These are phyloP conservation scores for Boletus semigastroideus DNA, from an alignment of 1,284 basidiomycete species.

Conservation along the genomic window DNA sequence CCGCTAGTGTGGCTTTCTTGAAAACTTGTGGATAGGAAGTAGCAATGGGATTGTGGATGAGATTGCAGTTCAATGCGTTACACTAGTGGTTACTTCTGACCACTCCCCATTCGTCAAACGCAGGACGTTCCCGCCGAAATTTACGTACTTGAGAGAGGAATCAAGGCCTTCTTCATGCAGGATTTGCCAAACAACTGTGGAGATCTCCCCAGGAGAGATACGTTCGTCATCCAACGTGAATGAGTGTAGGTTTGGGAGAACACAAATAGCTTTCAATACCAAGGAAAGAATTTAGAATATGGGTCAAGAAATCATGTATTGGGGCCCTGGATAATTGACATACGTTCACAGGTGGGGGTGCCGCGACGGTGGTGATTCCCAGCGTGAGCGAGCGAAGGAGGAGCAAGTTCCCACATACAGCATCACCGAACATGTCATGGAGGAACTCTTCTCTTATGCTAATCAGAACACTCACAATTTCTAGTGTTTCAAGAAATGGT, in stretches of 20 bases:
- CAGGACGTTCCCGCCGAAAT: background rate
- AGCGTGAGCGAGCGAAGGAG: constrained; percentile 13
- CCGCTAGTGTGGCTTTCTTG: constrained; percentile 36
- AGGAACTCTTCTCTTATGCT: background rate
- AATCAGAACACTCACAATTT: too few species aligned
- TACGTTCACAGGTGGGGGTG: too few species aligned
- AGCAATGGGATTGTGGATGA: background rate
- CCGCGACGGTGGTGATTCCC: background rate
- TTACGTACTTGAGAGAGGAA: constrained; percentile 1
- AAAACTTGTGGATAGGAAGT: background rate
- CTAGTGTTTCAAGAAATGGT: too few species aligned
- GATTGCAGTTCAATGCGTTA: background rate
- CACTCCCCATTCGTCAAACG: constrained; percentile 11
- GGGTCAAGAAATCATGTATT: background rate
- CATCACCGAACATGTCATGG: background rate
- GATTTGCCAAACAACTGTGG: background rate
- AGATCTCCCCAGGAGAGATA: background rate
- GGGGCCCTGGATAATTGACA: too few species aligned
- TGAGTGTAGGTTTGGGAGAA: background rate
- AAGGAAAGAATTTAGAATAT: background rate
- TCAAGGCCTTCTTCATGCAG: background rate
- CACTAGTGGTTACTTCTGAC: background rate
- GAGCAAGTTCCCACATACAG: constrained; percentile 1
- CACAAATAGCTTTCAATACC: background rate
- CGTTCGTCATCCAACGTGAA: background rate